Evolutionary conservation across 768 basidiomycete species (phyloP).

Genomic region (Hypholoma fasciculare): DNA sequence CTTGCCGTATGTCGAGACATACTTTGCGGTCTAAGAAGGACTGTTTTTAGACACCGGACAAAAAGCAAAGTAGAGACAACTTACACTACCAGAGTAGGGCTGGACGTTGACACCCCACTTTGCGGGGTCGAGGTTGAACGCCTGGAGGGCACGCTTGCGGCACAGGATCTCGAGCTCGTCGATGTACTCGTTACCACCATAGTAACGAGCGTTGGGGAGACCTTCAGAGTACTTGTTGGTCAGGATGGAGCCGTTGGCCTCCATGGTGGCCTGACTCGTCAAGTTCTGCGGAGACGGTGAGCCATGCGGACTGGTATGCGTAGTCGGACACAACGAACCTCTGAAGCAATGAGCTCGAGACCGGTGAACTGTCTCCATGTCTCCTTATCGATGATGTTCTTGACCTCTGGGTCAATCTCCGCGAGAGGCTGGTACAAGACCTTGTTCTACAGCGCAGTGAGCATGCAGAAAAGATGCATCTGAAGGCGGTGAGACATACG

Average conservation of each 20-base stretch:
- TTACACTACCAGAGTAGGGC: slow-evolving; percentile 91
- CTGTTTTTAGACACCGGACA: slow-evolving; percentile 16
- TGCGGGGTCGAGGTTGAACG: slow-evolving; percentile 91
- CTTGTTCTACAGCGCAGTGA: slow-evolving; percentile 68
- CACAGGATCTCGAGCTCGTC: slow-evolving; percentile 95
- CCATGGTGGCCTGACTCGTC: slow-evolving; percentile 94
- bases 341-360: slow-evolving; percentile 97
- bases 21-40: slow-evolving; percentile 79
- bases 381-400: slow-evolving; percentile 98
- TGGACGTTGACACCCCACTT: slow-evolving; percentile 99
- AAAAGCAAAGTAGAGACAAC: slow-evolving; percentile 27
- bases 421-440: slow-evolving; percentile 84
- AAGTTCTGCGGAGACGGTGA: slow-evolving; percentile 66
- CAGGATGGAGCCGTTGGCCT: slow-evolving; percentile 97
- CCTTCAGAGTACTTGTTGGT: slow-evolving; percentile 99
- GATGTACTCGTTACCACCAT: slow-evolving; percentile 97
- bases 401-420: slow-evolving; percentile 91
- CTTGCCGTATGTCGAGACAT: slow-evolving; percentile 24
- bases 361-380: slow-evolving; percentile 98
- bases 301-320: neutral
- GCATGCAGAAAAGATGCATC: neutral
- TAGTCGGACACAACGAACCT: slow-evolving; percentile 50
- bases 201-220: slow-evolving; percentile 96
- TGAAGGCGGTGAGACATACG: slow-evolving; percentile 37
- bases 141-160: slow-evolving; percentile 92